These are phyloP conservation scores for Podospora anserina DNA, from an alignment of 495 filamentous ascomycete species.

Conservation along the genomic window DNA sequence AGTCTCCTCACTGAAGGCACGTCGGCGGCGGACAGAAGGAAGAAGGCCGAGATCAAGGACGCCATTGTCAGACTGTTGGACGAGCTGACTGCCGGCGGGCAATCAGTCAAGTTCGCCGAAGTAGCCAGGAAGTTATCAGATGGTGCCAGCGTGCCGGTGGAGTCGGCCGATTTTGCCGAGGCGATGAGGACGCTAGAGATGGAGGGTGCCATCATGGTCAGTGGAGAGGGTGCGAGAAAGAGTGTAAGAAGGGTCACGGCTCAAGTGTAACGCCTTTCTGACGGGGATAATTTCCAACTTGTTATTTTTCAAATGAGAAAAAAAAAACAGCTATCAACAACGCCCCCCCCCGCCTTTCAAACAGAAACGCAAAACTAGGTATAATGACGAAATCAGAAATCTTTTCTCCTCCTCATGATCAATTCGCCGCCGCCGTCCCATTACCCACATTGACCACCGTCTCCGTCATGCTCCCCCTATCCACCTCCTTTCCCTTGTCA, in stretches of 20 bases:
- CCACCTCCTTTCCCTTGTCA: conserved; percentile 18
- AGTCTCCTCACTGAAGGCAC: conserved; percentile 88
- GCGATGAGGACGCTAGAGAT: conserved; percentile 74
- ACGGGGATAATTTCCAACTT: background rate
- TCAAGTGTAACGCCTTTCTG: conserved; percentile 30
- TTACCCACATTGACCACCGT: conserved; percentile 2
- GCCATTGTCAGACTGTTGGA: conserved; percentile 72
- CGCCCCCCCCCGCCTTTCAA: background rate
- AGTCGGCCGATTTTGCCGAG: conserved; percentile 75
- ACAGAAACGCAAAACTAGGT: conserved; percentile 12
- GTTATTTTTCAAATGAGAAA: background rate
- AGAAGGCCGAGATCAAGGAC: conserved; percentile 79
- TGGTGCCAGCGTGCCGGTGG: conserved; percentile 67
- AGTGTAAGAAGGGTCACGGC: conserved; percentile 72
- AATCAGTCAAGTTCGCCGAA: conserved; percentile 71
- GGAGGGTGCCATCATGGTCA: conserved; percentile 77
- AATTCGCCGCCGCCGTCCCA: background rate
- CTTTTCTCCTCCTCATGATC: background rate
- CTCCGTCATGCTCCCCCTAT: conserved; percentile 9
- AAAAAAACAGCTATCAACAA: background rate
- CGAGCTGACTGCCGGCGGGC: conserved; percentile 67
- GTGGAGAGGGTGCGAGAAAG: conserved; percentile 80
- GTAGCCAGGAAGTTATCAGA: conserved; percentile 71
- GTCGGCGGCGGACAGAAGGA: conserved; percentile 73
- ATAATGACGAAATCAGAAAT: conserved; percentile 12